phyloP scores from a whole-genome alignment of 257 asterid genomes.

The Solanum pimpinellifolium region DNA sequence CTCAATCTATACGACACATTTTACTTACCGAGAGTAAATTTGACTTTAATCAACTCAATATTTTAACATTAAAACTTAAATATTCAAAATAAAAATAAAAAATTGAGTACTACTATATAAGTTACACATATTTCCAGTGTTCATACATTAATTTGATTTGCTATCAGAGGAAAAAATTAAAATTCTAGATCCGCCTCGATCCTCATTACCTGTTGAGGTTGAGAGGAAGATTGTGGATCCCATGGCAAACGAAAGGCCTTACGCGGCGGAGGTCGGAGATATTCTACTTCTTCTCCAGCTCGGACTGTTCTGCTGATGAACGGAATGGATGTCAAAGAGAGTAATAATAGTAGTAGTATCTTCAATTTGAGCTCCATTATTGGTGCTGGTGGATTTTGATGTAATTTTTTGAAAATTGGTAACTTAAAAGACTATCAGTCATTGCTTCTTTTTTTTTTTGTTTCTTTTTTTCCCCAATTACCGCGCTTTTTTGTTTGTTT shows the following conservation, averaged over 20 bases:
- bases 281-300: conserved; percentile 27
- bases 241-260: conserved; percentile 38
- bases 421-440: not conserved
- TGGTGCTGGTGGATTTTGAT: not conserved
- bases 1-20: not conserved
- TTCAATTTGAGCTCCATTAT: conserved; percentile 4
- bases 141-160: not conserved
- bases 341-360: not conserved
- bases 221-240: conserved; percentile 30
- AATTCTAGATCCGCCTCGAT: not conserved
- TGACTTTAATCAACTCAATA: not conserved
- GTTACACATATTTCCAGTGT: not conserved
- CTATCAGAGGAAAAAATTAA: not conserved
- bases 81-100: not conserved
- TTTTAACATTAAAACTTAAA: not conserved
- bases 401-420: not conserved
- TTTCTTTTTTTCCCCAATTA: not conserved
- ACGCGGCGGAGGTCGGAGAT: conserved; percentile 64
- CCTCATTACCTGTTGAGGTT: conserved; percentile 51
- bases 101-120: not conserved
- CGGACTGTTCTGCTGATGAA: not conserved
- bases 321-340: not conserved
- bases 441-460: not conserved
- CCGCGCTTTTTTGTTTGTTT: not conserved
- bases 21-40: not conserved